phyloP scores from a whole-genome alignment of 2,329 filamentous ascomycete genomes.

The Metarhizium sp. region DNA sequence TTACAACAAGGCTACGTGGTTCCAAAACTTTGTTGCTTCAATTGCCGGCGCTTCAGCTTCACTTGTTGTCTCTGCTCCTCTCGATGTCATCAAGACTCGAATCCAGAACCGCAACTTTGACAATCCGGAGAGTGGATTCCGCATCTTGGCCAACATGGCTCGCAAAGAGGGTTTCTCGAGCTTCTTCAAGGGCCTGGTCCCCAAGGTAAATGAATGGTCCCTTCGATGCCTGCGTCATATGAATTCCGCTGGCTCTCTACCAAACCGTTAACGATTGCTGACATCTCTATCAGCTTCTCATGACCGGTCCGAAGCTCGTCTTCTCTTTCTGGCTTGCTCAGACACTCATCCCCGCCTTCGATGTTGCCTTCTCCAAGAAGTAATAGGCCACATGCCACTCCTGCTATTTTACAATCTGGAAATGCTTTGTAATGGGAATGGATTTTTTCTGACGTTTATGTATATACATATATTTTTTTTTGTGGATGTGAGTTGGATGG shows the following conservation, averaged over 20 bases:
- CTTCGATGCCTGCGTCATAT: not conserved
- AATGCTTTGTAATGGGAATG: not conserved
- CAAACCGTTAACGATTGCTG: not conserved
- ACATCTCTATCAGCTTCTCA: slow-evolving; percentile 56
- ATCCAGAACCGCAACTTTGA: slow-evolving; percentile 99
- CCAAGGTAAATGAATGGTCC: slow-evolving; percentile 50
- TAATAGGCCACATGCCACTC: not conserved
- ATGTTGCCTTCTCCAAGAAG: slow-evolving; percentile 28
- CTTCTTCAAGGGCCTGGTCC: slow-evolving; percentile 97
- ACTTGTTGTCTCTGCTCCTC: slow-evolving; percentile 88
- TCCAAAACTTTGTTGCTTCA: slow-evolving; percentile 94
- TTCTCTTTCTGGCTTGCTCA: slow-evolving; percentile 99
- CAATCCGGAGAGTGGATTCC: slow-evolving; percentile 88
- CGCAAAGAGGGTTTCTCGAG: slow-evolving; percentile 75
- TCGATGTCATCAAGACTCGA: slow-evolving; percentile 96
- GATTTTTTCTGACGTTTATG: not conserved
- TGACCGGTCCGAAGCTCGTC: slow-evolving; percentile 97
- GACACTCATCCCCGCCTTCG: slow-evolving; percentile 92
- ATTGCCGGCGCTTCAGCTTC: slow-evolving; percentile 92
- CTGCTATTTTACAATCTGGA: not conserved
- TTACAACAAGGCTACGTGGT: slow-evolving; percentile 92
- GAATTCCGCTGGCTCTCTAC: not conserved
- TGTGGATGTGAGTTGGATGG: not conserved
- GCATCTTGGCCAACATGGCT: slow-evolving; percentile 86
- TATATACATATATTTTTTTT: not conserved